A percentile compares a stretch with the other conserved stretches of the same genome.
phyloP scores from a whole-genome alignment of 495 filamentous ascomycete genomes.

The Thermothielavioides terrestris region DNA sequence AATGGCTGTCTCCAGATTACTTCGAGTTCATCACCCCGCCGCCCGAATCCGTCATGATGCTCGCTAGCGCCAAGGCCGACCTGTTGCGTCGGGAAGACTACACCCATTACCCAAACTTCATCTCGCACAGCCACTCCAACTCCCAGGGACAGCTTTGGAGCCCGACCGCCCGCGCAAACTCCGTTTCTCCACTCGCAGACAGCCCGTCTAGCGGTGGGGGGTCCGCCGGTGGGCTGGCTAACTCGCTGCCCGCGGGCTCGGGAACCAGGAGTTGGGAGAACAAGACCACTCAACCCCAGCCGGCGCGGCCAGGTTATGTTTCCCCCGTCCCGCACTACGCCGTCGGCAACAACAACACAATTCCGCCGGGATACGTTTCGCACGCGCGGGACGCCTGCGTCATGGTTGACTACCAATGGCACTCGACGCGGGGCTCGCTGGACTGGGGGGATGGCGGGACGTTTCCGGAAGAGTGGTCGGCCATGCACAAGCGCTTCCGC shows the following conservation, averaged over 20 bases:
- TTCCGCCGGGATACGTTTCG: constrained; percentile 78
- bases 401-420: constrained; percentile 87
- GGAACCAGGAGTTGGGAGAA: constrained; percentile 13
- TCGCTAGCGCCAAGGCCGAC: constrained; percentile 78
- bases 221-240: constrained; percentile 15
- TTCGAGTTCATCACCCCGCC: constrained; percentile 88
- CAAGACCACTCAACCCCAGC: constrained; percentile 2
- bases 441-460: constrained; percentile 82
- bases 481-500: constrained; percentile 84
- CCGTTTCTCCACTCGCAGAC: not conserved
- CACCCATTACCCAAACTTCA: constrained; percentile 38
- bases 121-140: constrained; percentile 24
- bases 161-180: constrained; percentile 3
- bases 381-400: constrained; percentile 89
- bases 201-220: constrained; percentile 15
- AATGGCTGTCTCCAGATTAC: constrained; percentile 91
- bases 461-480: constrained; percentile 88
- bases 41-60: constrained; percentile 75
- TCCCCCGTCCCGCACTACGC: constrained; percentile 77
- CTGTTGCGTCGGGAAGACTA: constrained; percentile 63
- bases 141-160: constrained; percentile 36
- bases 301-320: constrained; percentile 46
- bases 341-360: constrained; percentile 65
- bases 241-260: constrained; percentile 20
- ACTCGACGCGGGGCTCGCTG: constrained; percentile 68